Evolutionary conservation across 2,329 filamentous ascomycete genomes (phyloP).

Genomic region (Metarhizium guizhouense): DNA sequence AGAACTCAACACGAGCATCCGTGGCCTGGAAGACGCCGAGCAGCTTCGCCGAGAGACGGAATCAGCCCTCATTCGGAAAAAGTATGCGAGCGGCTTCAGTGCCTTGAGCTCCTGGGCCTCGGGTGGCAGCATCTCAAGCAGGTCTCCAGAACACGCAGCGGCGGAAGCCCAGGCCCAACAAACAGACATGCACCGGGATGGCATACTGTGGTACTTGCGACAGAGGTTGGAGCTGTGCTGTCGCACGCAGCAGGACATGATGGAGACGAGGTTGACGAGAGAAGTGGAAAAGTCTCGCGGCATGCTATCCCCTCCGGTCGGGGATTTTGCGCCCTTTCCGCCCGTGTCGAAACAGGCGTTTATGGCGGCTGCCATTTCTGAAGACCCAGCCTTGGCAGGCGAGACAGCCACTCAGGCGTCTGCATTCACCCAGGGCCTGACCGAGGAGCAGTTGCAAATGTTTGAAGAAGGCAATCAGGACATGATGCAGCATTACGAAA

Average conservation of each 20-base stretch:
- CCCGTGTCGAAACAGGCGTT: constrained; percentile 11
- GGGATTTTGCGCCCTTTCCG: constrained; percentile 24
- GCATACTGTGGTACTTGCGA: constrained; percentile 74
- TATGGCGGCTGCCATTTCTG: neutral
- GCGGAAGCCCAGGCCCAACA: constrained; percentile 65
- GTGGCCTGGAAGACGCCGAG: constrained; percentile 72
- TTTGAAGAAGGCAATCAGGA: constrained; percentile 91
- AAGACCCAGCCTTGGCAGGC: constrained; percentile 7
- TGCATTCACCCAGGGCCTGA: constrained; percentile 46
- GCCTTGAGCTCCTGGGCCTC: constrained; percentile 59
- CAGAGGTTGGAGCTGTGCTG: constrained; percentile 68
- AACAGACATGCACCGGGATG: constrained; percentile 65
- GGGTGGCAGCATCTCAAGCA: constrained; percentile 36
- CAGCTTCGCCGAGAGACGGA: constrained; percentile 71
- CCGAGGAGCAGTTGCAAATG: constrained; percentile 78
- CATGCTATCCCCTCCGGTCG: constrained; percentile 40
- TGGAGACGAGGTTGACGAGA: constrained; percentile 76
- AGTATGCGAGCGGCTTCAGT: constrained; percentile 56
- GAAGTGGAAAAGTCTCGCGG: constrained; percentile 87
- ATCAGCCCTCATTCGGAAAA: constrained; percentile 60
- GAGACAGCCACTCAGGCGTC: constrained; percentile 11
- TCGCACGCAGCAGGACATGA: constrained; percentile 78
- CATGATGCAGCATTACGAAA: constrained; percentile 89
- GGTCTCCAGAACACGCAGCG: constrained; percentile 55
- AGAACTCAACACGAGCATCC: constrained; percentile 75